A percentile compares a stretch with the other conserved stretches of the same genome.
Evolutionary conservation across 768 basidiomycete species (phyloP).

Genomic region (Auriculariales sp.): DNA sequence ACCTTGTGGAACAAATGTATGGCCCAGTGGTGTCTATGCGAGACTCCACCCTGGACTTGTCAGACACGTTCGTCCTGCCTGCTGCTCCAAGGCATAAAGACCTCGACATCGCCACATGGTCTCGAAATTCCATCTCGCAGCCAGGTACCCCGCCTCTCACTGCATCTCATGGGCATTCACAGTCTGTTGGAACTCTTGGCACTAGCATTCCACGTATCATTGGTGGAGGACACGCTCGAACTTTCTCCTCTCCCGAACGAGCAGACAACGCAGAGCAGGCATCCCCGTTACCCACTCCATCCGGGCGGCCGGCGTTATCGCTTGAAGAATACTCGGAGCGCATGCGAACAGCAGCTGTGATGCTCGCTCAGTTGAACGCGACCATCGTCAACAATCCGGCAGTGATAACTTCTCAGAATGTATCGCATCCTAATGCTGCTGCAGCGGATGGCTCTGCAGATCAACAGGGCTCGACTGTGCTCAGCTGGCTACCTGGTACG

Average conservation of each 20-base stretch:
- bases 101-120: slow-evolving; percentile 78
- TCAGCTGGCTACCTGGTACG: slow-evolving; percentile 42
- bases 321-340: slow-evolving; percentile 96
- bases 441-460: slow-evolving; percentile 1
- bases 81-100: slow-evolving; percentile 78
- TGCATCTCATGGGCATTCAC: neutral
- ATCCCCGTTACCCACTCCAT: slow-evolving; percentile 2
- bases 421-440: slow-evolving; percentile 9
- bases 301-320: slow-evolving; percentile 34
- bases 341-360: slow-evolving; percentile 96
- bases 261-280: neutral
- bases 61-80: slow-evolving; percentile 73
- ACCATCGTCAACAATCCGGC: slow-evolving; percentile 29
- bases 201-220: neutral
- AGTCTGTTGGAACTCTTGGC: neutral
- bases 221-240: neutral
- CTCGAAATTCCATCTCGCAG: slow-evolving; percentile 31
- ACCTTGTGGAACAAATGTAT: slow-evolving; percentile 91
- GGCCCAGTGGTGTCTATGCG: slow-evolving; percentile 63
- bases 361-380: slow-evolving; percentile 93
- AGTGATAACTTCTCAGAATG: slow-evolving; percentile 14
- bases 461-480: slow-evolving; percentile 15
- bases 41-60: slow-evolving; percentile 57
- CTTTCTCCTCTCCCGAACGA: slow-evolving; percentile 2
- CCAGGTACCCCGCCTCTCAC: slow-evolving; percentile 28